phyloP scores from a whole-genome alignment of 352 stramenopile species.

The Pythium dissotocum region DNA sequence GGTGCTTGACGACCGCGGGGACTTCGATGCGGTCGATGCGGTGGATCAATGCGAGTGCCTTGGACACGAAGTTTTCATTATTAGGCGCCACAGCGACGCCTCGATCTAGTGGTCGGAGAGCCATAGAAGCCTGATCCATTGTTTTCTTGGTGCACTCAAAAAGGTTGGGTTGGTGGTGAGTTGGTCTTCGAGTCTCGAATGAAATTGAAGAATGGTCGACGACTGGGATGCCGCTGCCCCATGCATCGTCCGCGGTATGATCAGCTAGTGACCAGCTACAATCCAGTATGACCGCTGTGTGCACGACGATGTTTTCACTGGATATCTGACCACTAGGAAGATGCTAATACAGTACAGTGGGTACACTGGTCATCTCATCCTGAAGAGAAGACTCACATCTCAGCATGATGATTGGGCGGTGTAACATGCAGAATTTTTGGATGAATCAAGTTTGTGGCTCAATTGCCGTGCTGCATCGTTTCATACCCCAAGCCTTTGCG shows the following conservation, averaged over 20 bases:
- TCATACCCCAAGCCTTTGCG: no score
- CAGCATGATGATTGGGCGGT: background rate
- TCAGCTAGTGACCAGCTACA: background rate
- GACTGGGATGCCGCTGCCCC: no score
- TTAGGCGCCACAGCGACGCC: background rate
- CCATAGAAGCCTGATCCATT: background rate
- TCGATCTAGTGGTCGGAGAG: background rate
- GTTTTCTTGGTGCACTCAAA: background rate
- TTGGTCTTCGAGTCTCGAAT: background rate
- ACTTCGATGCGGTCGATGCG: conserved; percentile 1
- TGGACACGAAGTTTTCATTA: background rate
- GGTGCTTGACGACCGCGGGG: background rate
- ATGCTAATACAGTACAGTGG: background rate
- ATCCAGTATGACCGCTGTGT: background rate
- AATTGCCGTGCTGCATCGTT: no score
- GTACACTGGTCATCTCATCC: background rate
- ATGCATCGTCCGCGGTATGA: background rate
- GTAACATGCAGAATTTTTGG: background rate
- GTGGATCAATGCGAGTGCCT: background rate
- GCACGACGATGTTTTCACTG: background rate
- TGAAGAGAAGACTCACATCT: background rate
- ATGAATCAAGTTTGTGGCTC: background rate
- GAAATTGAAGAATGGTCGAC: background rate
- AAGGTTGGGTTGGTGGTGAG: background rate
- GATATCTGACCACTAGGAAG: background rate